Evolutionary conservation across 129 eudicot genomes (phyloP), one percentile per base, ranked within the genome.

Genomic region (Arctium lappa): DNA sequence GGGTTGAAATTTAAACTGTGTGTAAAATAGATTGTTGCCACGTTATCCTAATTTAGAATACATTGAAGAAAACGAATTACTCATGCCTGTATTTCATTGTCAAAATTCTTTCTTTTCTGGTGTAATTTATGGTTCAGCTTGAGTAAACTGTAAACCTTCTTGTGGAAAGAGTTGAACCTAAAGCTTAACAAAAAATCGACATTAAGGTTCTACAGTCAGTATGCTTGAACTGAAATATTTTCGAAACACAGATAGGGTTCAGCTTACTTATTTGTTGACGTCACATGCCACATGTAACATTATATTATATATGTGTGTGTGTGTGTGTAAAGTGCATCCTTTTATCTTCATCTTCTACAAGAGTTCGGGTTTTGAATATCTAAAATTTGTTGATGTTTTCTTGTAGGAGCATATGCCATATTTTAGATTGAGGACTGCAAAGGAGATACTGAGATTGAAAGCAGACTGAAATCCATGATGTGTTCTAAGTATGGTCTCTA

Each of bases 341-440:
- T 16, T 56, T 16, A 53, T 53, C 22, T 53, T 53, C 63, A 15
- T 56, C 65, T 56, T 56, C 65, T 53, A 56, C 29, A 16, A 60
- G 71, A 29, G 32, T 66, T 72, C 1, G 50, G 3, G 37, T 37
- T 18, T 22, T 4, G 16, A 63, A 6, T 37, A 34, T 77, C 82
- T 78, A 70, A 73, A 36, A 2, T 34, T 10, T 81, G 16, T 63
- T 72, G 76, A 79, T 30, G 29, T 70, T 80, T 81, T 30, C 38
- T 86, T 80, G 39, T 72, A 95, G 98, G 94, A 88, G 38, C 85
- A 95, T 76, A 94, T 94, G 98, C 97, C 93, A 68, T 95, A 95
- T 80, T 92, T 94, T 75, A 89, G 98, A 75, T 50, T 3, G 81
- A 92, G 98, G 80, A 92, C 97, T 3, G 97, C 91, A 30, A 95